Conservation (phyloP, 2,329 filamentous ascomycete species). For the Cladobotryum protrusum region DNA sequence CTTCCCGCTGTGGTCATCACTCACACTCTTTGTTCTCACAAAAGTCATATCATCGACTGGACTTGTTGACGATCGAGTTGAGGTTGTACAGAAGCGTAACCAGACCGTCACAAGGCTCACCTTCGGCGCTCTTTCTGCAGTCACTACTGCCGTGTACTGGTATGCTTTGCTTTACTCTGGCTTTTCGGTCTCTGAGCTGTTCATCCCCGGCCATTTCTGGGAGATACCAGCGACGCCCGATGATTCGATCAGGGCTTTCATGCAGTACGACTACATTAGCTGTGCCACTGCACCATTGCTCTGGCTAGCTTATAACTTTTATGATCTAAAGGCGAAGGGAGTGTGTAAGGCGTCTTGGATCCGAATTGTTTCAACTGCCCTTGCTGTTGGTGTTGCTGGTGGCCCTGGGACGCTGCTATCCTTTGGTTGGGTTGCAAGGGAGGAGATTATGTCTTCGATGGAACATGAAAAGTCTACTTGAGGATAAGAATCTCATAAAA, state of each 20-base stretch:
- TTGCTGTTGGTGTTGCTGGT: neutral
- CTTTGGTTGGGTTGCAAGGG: constrained; percentile 8
- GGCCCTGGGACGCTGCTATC: constrained; percentile 6
- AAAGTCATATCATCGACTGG: neutral
- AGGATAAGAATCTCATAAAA: neutral
- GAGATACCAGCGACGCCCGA: constrained; percentile 12
- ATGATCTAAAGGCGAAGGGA: constrained; percentile 18
- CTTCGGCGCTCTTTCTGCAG: neutral
- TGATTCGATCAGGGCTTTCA: constrained; percentile 15
- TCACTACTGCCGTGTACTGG: constrained; percentile 17
- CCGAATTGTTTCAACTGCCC: constrained; percentile 1
- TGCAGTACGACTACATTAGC: constrained; percentile 25
- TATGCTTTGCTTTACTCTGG: constrained; percentile 11
- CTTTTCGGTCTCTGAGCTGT: constrained; percentile 10
- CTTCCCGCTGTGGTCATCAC: constrained; percentile 21
- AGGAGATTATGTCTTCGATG: constrained; percentile 1
- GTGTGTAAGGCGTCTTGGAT: constrained; percentile 5
- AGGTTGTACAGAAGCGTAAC: neutral
- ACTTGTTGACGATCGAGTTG: neutral
- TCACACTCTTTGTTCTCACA: constrained; percentile 13
- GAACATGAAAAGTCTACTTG: neutral
- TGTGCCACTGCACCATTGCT: constrained; percentile 14
- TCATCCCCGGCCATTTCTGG: constrained; percentile 20
- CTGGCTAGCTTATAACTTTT: constrained; percentile 20
- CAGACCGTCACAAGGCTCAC: neutral